Base-by-base conservation (phyloP, 495 filamentous ascomycete species). In the Penicillium nucicola region DNA sequence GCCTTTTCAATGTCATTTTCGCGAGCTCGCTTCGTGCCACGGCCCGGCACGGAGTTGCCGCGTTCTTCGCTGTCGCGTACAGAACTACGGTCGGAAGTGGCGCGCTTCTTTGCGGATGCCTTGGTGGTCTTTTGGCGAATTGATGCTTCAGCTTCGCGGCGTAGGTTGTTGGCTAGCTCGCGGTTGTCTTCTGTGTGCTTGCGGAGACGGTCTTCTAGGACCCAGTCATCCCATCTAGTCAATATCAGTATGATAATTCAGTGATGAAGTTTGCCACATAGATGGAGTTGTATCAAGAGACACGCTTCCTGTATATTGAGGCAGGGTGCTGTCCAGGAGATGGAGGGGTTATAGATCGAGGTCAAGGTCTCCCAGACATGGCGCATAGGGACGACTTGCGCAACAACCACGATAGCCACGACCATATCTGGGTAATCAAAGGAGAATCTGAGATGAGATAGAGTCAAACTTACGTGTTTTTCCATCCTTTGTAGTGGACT, bases 401-500 rank as follows among this genome's bases (percentile, higher is more conserved):
- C 20, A 22, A 22, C 20, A 22, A 5, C 19, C 13, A 34, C 13
- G 6, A 34, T 19, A 6, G 25, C 10, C 19, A 31, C 5, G 22
- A 17, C 10, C 14, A 39, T n/a, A 8, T 1, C n/a, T 13, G 11
- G 22, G 11, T 17, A 15, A 19, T 22, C 6, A n/a, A 22, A 12
- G 31, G 8, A 19, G 20, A 15, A 22, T 8, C 14, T 15, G 8
- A 32, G 52, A 50, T 34, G 18, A 45, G 45, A 47, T 32, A 48
- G n/a, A n/a, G 41, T 19, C 30, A 15, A 8, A 87, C 86, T 69
- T 74, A 90, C 84, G 90, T 96, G 64, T 89, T 89, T 73, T 98
- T 98, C 93, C 93, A 97, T 52, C 93, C 93, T 67, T 97, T 97
- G 73, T 98, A 98, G 69, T 98, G 93, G 40, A 98, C 90, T 54